phyloP scores from a whole-genome alignment of 1,284 basidiomycete genomes.

The Anthracocystis setariae region DNA sequence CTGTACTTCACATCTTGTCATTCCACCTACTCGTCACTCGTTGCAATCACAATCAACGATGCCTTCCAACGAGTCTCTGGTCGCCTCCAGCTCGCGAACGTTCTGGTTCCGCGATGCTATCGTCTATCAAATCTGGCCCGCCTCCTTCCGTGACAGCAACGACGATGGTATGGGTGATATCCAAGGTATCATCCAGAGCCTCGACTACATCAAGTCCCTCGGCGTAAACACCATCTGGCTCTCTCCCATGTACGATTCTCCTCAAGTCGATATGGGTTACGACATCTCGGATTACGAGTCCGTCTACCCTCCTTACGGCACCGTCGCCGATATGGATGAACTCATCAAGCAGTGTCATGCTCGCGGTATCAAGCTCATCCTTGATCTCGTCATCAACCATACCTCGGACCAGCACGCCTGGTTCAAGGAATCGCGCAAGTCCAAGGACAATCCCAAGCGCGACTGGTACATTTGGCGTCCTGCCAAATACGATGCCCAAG shows the following conservation, averaged over 20 bases:
- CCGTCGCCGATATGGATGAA: slow-evolving; percentile 77
- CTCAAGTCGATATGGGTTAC: slow-evolving; percentile 77
- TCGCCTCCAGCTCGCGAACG: slow-evolving; percentile 27
- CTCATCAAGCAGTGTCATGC: slow-evolving; percentile 74
- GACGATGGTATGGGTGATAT: slow-evolving; percentile 81
- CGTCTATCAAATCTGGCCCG: slow-evolving; percentile 74
- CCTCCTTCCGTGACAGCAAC: slow-evolving; percentile 78
- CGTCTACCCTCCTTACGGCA: slow-evolving; percentile 79
- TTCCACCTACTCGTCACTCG: background rate
- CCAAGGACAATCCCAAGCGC: slow-evolving; percentile 74
- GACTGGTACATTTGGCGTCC: slow-evolving; percentile 82
- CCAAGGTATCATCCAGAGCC: slow-evolving; percentile 74
- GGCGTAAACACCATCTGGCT: slow-evolving; percentile 81
- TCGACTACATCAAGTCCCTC: slow-evolving; percentile 78
- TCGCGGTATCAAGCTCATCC: slow-evolving; percentile 79
- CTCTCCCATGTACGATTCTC: slow-evolving; percentile 78
- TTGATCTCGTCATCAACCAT: slow-evolving; percentile 85
- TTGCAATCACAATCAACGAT: slow-evolving; percentile 5
- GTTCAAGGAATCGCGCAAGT: slow-evolving; percentile 77
- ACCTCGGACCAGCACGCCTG: slow-evolving; percentile 75
- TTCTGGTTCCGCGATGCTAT: slow-evolving; percentile 54
- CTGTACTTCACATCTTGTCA: too few species aligned
- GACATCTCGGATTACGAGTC: slow-evolving; percentile 74
- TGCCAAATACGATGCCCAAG: slow-evolving; percentile 72
- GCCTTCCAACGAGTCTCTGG: slow-evolving; percentile 47